These are phyloP conservation scores for Candida tunisiensis DNA, from an alignment of 1,139 yeast species.

Conservation along the genomic window DNA sequence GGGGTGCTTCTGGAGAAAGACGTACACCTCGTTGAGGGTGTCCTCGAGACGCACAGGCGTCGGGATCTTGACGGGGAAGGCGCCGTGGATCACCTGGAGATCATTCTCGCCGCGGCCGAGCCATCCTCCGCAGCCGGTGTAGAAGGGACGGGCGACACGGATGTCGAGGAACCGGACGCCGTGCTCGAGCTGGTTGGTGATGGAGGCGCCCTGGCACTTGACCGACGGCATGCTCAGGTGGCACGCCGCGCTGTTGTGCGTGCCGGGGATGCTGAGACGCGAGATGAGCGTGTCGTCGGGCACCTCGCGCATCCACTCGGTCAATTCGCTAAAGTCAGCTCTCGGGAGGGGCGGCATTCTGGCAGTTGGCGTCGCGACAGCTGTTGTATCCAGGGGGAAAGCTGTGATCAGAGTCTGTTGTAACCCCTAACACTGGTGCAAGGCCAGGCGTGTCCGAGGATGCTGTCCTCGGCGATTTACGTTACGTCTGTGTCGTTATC, in stretches of 20 bases:
- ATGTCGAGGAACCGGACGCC: constrained; percentile 66
- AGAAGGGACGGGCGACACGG: constrained; percentile 43
- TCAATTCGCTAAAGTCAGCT: too few relatives aligned
- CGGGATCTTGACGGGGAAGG: constrained; percentile 53
- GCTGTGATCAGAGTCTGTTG: too few relatives aligned
- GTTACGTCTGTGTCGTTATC: too few relatives aligned
- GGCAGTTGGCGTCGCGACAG: too few relatives aligned
- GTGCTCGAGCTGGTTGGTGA: constrained; percentile 45
- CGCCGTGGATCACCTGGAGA: constrained; percentile 58
- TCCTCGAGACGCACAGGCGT: constrained; percentile 35
- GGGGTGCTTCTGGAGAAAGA: constrained; percentile 32
- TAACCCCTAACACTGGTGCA: too few relatives aligned
- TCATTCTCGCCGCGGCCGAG: constrained; percentile 27
- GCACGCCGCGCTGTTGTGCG: constrained; percentile 67
- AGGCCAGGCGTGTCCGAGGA: too few relatives aligned
- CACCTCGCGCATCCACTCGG: constrained; percentile 43
- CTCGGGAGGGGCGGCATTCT: too few relatives aligned
- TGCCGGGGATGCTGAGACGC: constrained; percentile 55
- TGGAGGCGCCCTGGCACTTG: constrained; percentile 53
- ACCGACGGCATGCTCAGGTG: constrained; percentile 66
- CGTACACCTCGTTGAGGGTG: constrained; percentile 39
- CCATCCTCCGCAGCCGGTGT: too few relatives aligned
- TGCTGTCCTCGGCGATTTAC: too few relatives aligned
- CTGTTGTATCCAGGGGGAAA: too few relatives aligned
- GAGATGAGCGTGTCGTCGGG: constrained; percentile 36